Conservation (phyloP, 1,284 basidiomycete genomes). For the Ceratobasidium papillatum region DNA sequence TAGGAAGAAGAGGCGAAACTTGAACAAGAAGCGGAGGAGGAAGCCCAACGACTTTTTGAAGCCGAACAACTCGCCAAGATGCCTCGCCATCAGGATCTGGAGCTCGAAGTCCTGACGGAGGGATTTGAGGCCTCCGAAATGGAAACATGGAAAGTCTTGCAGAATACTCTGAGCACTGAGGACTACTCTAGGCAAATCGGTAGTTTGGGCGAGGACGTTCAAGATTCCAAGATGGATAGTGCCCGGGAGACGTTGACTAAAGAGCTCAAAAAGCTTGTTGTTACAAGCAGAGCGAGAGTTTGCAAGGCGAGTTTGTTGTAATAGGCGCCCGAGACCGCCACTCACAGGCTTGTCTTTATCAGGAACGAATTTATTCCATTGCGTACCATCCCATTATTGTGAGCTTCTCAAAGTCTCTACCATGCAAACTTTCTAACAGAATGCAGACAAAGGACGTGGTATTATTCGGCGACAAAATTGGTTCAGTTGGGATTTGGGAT, state of each 20-base stretch:
- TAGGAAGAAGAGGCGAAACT: constrained; percentile 31
- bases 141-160: constrained; percentile 55
- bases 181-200: constrained; percentile 56
- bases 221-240: constrained; percentile 57
- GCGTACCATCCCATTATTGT: constrained; percentile 76
- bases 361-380: constrained; percentile 74
- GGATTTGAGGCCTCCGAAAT: constrained; percentile 60
- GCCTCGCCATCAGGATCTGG: constrained; percentile 71
- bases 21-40: constrained; percentile 40
- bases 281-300: constrained; percentile 78
- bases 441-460: constrained; percentile 72
- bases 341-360: constrained; percentile 52
- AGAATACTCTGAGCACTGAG: constrained; percentile 56
- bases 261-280: constrained; percentile 63
- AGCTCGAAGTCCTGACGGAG: constrained; percentile 58
- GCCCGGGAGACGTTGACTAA: constrained; percentile 58
- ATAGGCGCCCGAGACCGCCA: background rate
- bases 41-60: constrained; percentile 29
- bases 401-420: background rate
- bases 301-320: constrained; percentile 7
- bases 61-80: constrained; percentile 58
- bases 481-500: constrained; percentile 83
- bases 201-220: constrained; percentile 48
- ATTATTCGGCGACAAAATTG: constrained; percentile 84
- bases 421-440: background rate